These are phyloP conservation scores for Pseudonitzschia pungens DNA, from an alignment of 108 stramenopile genomes.

Conservation along the genomic window DNA sequence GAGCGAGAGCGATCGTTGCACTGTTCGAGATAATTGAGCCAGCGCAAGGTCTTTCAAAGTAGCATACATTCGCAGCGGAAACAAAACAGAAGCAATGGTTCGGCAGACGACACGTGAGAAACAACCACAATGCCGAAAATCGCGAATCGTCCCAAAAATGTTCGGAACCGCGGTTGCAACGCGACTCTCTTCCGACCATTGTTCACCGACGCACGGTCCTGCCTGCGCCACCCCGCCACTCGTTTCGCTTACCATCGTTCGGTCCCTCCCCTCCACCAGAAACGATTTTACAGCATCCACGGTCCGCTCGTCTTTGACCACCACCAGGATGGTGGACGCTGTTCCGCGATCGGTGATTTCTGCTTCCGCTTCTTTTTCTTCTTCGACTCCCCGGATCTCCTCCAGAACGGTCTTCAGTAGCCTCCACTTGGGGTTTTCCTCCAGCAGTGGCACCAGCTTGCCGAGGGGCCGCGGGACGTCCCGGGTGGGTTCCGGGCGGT, in stretches of 20 bases:
- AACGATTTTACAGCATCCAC: conserved; percentile 66
- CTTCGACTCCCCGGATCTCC: conserved; percentile 72
- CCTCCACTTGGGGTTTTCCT: conserved; percentile 94
- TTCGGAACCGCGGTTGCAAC: no score
- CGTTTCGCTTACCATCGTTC: conserved; percentile 43
- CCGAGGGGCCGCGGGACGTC: conserved; percentile 51
- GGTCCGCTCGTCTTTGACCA: conserved; percentile 90
- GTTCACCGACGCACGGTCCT: no score
- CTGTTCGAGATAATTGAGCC: conserved; percentile 63
- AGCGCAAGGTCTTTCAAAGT: conserved; percentile 26
- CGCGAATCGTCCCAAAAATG: no score
- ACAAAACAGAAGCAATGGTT: background rate
- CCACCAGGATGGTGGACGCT: conserved; percentile 65
- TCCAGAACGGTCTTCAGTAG: conserved; percentile 77
- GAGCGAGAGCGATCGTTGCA: conserved; percentile 67
- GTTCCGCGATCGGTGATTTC: background rate
- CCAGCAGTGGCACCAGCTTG: conserved; percentile 65
- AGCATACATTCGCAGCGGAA: background rate
- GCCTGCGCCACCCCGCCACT: no score
- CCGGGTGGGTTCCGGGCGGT: conserved; percentile 36
- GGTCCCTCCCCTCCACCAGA: conserved; percentile 56
- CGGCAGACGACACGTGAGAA: background rate
- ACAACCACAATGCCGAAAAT: background rate
- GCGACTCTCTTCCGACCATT: no score
- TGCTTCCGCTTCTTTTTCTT: conserved; percentile 11